Conservation (phyloP, 179 eudicot species). For the Amaranthus tricolor region DNA sequence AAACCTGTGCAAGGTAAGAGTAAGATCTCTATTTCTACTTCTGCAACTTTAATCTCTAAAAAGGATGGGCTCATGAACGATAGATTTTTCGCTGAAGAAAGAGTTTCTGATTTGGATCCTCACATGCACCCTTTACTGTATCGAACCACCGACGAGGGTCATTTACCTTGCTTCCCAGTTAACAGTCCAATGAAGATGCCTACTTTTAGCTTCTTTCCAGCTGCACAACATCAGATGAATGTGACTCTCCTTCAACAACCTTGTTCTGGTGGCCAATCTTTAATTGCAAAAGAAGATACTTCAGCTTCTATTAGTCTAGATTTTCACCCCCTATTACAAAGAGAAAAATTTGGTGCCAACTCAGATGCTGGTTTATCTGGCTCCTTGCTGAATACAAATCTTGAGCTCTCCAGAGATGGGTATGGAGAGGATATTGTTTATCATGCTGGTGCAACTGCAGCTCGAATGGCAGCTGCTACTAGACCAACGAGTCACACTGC, state of each 20-base stretch:
- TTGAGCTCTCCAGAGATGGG: constrained; percentile 41
- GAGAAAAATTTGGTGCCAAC: constrained; percentile 32
- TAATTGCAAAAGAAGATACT: constrained; percentile 34
- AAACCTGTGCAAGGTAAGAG: constrained; percentile 25
- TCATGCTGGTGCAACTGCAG: constrained; percentile 30
- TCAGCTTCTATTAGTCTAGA: constrained; percentile 47
- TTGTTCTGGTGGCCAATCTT: constrained; percentile 33
- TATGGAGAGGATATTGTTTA: constrained; percentile 26
- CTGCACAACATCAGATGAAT: constrained; percentile 53
- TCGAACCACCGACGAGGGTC: constrained; percentile 58
- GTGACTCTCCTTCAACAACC: constrained; percentile 49
- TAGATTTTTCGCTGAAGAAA: constrained; percentile 33
- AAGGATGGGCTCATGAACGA: constrained; percentile 29
- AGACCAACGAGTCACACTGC: constrained; percentile 34
- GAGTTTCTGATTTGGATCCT: constrained; percentile 48
- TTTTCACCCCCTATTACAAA: constrained; percentile 91
- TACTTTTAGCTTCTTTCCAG: constrained; percentile 67
- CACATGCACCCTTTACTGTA: constrained; percentile 93
- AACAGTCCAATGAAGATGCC: constrained; percentile 39
- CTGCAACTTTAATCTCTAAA: constrained; percentile 27
- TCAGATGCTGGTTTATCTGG: constrained; percentile 29
- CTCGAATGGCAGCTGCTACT: constrained; percentile 30
- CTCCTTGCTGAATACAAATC: constrained; percentile 33
- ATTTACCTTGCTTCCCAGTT: constrained; percentile 51
- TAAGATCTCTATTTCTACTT: constrained; percentile 21